These are phyloP conservation scores for Trichocladium uniseriatum DNA, from an alignment of 495 filamentous ascomycete species.

Conservation along the genomic window DNA sequence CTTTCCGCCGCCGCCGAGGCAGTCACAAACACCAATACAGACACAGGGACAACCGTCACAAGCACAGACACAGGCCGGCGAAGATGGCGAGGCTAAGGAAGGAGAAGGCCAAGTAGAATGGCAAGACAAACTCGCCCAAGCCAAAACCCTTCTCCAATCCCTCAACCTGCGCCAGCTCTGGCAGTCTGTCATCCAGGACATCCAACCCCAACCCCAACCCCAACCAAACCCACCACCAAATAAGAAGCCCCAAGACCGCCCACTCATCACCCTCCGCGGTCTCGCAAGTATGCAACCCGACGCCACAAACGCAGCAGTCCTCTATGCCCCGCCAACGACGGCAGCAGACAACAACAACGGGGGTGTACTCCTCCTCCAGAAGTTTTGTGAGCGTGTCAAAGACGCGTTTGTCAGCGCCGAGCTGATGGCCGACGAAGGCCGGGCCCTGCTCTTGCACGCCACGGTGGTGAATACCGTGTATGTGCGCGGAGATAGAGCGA, in stretches of 20 bases:
- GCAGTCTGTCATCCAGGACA: conserved; percentile 23
- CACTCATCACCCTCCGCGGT: conserved; percentile 36
- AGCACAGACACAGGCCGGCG: background rate
- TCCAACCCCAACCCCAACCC: background rate
- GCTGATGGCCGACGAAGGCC: conserved; percentile 49
- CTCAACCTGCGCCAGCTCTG: conserved; percentile 45
- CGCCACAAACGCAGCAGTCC: conserved; percentile 27
- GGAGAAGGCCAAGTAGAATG: background rate
- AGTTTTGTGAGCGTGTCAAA: conserved; percentile 55
- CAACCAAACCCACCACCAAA: background rate
- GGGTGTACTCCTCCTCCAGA: conserved; percentile 48
- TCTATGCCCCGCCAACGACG: conserved; percentile 47
- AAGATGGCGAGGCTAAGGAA: background rate
- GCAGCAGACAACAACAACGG: too few relatives aligned
- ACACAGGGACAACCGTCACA: too few relatives aligned
- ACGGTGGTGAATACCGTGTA: conserved; percentile 87
- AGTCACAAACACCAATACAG: too few relatives aligned
- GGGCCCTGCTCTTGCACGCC: conserved; percentile 71
- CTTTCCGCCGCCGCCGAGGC: conserved; percentile 33
- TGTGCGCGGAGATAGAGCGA: conserved; percentile 36
- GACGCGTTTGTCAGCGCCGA: conserved; percentile 52
- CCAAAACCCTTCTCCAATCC: conserved; percentile 43
- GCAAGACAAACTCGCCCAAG: conserved; percentile 40
- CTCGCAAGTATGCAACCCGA: conserved; percentile 40
- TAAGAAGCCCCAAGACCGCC: background rate